Percentiles rank a stretch among this genome's conserved stretches.
Evolutionary conservation across 2,329 filamentous ascomycete genomes (phyloP).

Genomic region (Fusarium domesticum): DNA sequence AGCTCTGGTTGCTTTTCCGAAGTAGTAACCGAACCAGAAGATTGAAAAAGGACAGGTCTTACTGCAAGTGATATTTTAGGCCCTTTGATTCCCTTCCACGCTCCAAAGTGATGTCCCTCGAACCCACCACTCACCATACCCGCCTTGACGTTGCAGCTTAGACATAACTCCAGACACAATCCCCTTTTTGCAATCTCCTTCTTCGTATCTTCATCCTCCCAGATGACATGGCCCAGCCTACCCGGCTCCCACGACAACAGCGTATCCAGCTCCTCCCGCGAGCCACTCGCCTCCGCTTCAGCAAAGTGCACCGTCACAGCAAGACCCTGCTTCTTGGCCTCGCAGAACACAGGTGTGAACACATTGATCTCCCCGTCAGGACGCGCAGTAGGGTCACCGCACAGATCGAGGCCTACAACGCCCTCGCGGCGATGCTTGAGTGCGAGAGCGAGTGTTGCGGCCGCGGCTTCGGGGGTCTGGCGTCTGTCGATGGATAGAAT

Average conservation of each 20-base stretch:
- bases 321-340: slow-evolving; percentile 54
- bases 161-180: slow-evolving; percentile 70
- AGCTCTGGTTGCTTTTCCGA: not conserved
- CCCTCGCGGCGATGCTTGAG: slow-evolving; percentile 48
- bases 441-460: slow-evolving; percentile 63
- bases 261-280: slow-evolving; percentile 57
- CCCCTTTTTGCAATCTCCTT: slow-evolving; percentile 48
- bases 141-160: slow-evolving; percentile 78
- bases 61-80: slow-evolving; percentile 67
- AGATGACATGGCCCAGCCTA: slow-evolving; percentile 75
- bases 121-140: slow-evolving; percentile 66
- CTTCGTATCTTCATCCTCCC: slow-evolving; percentile 62
- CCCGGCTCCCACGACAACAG: slow-evolving; percentile 65
- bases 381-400: slow-evolving; percentile 62
- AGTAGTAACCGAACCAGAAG: not conserved
- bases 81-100: slow-evolving; percentile 60
- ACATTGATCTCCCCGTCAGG: slow-evolving; percentile 56
- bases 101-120: slow-evolving; percentile 72
- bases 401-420: slow-evolving; percentile 74
- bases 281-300: slow-evolving; percentile 59
- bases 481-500: slow-evolving; percentile 75
- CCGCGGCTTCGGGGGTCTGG: slow-evolving; percentile 55
- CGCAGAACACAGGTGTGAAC: slow-evolving; percentile 57
- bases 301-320: slow-evolving; percentile 75
- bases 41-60: too few relatives aligned